Conservation (phyloP, 1,284 basidiomycete species). For the Rhodotorula sp. region DNA sequence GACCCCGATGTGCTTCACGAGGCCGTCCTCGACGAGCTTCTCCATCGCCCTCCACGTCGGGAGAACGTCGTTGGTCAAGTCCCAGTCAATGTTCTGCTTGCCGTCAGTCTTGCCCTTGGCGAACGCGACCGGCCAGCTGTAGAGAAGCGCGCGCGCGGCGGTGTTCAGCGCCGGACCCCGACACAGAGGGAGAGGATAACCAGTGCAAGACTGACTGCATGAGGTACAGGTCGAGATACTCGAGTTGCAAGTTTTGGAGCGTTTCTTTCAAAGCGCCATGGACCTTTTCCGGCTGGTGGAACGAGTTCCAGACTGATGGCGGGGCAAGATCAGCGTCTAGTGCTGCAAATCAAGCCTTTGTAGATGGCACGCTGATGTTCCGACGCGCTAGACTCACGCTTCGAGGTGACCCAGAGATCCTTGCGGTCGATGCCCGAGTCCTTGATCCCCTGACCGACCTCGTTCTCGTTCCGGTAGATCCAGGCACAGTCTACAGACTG, state of each 20-base stretch:
- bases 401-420: slow-evolving; percentile 67
- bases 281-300: slow-evolving; percentile 57
- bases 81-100: slow-evolving; percentile 57
- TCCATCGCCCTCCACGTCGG: slow-evolving; percentile 64
- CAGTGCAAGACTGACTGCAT: slow-evolving; percentile 70
- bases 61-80: slow-evolving; percentile 56
- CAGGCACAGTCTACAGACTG: slow-evolving; percentile 61
- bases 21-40: slow-evolving; percentile 54
- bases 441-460: slow-evolving; percentile 75
- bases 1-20: slow-evolving; percentile 64
- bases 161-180: too few species aligned
- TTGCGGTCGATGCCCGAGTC: slow-evolving; percentile 61
- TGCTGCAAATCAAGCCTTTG: not conserved
- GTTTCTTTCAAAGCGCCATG: slow-evolving; percentile 70
- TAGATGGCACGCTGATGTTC: too few species aligned
- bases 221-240: slow-evolving; percentile 77
- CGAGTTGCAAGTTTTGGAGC: slow-evolving; percentile 64
- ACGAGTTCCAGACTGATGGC: slow-evolving; percentile 62
- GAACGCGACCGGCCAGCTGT: slow-evolving; percentile 44
- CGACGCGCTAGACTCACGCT: slow-evolving; percentile 38
- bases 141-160: not conserved
- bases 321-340: slow-evolving; percentile 21
- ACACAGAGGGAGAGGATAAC: not conserved
- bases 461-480: slow-evolving; percentile 76
- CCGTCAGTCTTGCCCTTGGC: slow-evolving; percentile 50